phyloP scores from a whole-genome alignment of 2,329 filamentous ascomycete genomes.

The Fusarium anthophilum region DNA sequence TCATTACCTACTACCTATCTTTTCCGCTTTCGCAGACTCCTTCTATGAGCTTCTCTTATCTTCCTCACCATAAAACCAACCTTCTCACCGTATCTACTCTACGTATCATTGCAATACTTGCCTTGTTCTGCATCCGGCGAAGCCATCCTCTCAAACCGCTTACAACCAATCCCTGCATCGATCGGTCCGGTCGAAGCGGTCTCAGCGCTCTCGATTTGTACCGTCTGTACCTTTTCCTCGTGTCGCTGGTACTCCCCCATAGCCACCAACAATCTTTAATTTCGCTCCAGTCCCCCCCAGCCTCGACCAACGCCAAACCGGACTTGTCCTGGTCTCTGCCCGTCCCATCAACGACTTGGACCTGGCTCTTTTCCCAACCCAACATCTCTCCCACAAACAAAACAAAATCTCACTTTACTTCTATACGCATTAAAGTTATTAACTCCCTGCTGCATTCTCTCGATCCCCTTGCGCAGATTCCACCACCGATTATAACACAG shows the following conservation, averaged over 20 bases:
- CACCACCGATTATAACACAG: constrained; percentile 23
- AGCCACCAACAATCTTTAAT: constrained; percentile 42
- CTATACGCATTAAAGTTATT: constrained; percentile 26
- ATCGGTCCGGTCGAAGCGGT: constrained; percentile 28
- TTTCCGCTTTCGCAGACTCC: constrained; percentile 27
- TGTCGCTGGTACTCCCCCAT: constrained; percentile 27
- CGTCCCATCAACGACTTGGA: constrained; percentile 28
- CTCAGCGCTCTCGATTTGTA: constrained; percentile 25
- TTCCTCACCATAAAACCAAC: constrained; percentile 19
- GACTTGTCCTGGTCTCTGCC: constrained; percentile 34
- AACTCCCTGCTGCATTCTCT: constrained; percentile 20
- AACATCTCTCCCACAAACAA: constrained; percentile 36
- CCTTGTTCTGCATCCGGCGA: constrained; percentile 33
- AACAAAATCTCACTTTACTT: constrained; percentile 32
- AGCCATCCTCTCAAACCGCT: constrained; percentile 29
- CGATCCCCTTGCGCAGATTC: constrained; percentile 19
- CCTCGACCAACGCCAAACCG: constrained; percentile 39
- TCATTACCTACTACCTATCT: neutral
- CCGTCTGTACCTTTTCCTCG: constrained; percentile 28
- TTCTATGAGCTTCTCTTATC: constrained; percentile 32
- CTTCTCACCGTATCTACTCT: constrained; percentile 27
- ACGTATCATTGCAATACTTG: constrained; percentile 21
- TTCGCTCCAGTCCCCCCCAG: constrained; percentile 39
- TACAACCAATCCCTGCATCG: constrained; percentile 32
- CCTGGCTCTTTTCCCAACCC: constrained; percentile 36